phyloP scores from a whole-genome alignment of 2,329 filamentous ascomycete species.

The Botrytis galanthina region DNA sequence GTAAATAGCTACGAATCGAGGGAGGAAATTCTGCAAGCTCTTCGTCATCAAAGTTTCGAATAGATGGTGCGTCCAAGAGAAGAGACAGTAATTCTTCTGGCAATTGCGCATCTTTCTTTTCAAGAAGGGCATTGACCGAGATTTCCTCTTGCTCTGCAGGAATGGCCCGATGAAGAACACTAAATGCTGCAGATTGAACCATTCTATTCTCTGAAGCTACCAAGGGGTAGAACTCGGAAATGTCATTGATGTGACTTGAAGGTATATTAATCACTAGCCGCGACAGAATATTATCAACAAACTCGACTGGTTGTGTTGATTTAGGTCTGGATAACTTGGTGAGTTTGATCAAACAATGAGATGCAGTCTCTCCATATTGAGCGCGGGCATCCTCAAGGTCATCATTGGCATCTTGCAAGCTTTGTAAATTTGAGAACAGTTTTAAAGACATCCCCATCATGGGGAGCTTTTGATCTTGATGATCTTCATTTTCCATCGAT shows the following conservation, averaged over 20 bases:
- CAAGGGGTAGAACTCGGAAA: constrained; percentile 70
- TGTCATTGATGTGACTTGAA: constrained; percentile 58
- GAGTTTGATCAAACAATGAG: constrained; percentile 58
- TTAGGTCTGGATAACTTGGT: constrained; percentile 53
- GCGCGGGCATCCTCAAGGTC: constrained; percentile 76
- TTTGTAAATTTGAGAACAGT: constrained; percentile 62
- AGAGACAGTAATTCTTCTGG: constrained; percentile 84
- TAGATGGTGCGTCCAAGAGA: constrained; percentile 72
- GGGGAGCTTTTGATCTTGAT: constrained; percentile 52
- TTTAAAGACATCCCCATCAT: constrained; percentile 71
- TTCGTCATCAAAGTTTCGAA: constrained; percentile 64
- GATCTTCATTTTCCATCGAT: constrained; percentile 42
- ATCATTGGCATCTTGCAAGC: constrained; percentile 73
- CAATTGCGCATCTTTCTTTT: constrained; percentile 69
- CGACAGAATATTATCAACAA: constrained; percentile 72
- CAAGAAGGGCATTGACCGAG: constrained; percentile 72
- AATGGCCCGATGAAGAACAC: constrained; percentile 75
- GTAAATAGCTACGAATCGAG: constrained; percentile 72
- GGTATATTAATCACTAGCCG: constrained; percentile 66
- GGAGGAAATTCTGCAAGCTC: constrained; percentile 67
- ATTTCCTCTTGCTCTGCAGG: constrained; percentile 76
- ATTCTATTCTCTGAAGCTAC: constrained; percentile 71
- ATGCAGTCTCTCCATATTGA: constrained; percentile 55
- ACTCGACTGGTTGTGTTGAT: constrained; percentile 63
- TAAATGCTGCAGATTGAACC: constrained; percentile 78